Conservation (phyloP, 352 stramenopile species). For the Globisporangium uncinulatum region DNA sequence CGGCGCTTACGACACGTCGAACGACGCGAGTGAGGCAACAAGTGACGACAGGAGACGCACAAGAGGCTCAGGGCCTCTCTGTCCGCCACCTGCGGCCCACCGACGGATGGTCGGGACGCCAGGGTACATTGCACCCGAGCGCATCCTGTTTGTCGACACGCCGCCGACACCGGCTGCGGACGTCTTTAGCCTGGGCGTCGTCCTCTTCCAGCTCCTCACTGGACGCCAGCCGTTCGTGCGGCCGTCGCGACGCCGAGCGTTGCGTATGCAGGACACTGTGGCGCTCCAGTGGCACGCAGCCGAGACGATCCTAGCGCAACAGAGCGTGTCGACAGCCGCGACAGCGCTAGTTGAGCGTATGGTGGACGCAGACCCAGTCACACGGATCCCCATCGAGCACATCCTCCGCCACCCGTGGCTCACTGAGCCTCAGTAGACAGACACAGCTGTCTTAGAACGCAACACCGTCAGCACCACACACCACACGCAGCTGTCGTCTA, state of each 20-base stretch:
- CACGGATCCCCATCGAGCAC: slow-evolving; percentile 30
- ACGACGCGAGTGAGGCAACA: not conserved
- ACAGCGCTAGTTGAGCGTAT: slow-evolving; percentile 34
- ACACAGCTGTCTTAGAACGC: not conserved
- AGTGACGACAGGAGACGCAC: not conserved
- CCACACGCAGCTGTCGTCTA: too few species aligned
- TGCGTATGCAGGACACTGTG: slow-evolving; percentile 40
- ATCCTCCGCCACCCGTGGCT: slow-evolving; percentile 24
- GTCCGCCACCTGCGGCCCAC: not conserved
- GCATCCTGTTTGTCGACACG: slow-evolving; percentile 25
- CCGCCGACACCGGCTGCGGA: slow-evolving; percentile 37
- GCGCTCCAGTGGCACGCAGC: slow-evolving; percentile 36
- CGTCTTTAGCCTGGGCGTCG: slow-evolving; percentile 54
- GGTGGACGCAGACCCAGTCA: slow-evolving; percentile 25
- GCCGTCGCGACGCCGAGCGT: slow-evolving; percentile 12
- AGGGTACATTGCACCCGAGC: slow-evolving; percentile 57
- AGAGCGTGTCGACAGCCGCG: slow-evolving; percentile 25
- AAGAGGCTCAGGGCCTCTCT: not conserved
- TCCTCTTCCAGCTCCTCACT: slow-evolving; percentile 56
- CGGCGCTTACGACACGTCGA: slow-evolving; percentile 31
- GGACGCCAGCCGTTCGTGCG: slow-evolving; percentile 46
- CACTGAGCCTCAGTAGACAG: too few species aligned
- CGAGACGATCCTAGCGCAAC: slow-evolving; percentile 18
- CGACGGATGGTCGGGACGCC: slow-evolving; percentile 50
- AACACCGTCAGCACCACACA: too few species aligned